Conservation (phyloP, 768 basidiomycete species). For the Lactarius pseudohatsudake region DNA sequence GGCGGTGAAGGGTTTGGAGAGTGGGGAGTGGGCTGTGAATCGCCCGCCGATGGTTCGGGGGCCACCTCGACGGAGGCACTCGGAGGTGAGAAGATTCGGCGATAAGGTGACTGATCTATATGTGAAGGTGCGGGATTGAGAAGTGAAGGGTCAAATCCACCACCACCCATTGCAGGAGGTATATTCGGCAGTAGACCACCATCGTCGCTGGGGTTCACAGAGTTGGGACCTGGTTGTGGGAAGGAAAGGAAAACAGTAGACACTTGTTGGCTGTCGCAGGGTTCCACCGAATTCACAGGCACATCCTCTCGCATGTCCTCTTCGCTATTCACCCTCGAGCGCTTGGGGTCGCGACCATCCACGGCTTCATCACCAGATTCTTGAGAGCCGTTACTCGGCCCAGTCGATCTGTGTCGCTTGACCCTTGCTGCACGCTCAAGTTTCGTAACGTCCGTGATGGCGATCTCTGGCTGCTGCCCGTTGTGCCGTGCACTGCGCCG, state of each 20-base stretch:
- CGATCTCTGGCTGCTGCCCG: constrained; percentile 67
- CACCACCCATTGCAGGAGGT: constrained; percentile 22
- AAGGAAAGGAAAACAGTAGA: constrained; percentile 24
- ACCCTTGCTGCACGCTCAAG: constrained; percentile 58
- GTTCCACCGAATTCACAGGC: constrained; percentile 18
- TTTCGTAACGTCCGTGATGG: constrained; percentile 71
- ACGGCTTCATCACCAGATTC: constrained; percentile 29
- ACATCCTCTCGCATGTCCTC: constrained; percentile 29
- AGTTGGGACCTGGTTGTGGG: constrained; percentile 10
- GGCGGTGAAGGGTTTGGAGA: constrained; percentile 4
- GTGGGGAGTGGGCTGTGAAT: constrained; percentile 1
- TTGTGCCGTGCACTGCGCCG: constrained; percentile 73
- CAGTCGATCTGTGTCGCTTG: constrained; percentile 58
- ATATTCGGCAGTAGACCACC: constrained; percentile 25
- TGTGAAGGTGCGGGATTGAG: constrained; percentile 23
- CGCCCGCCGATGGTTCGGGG: constrained; percentile 1
- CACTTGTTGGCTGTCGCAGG: constrained; percentile 12
- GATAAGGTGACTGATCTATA: constrained; percentile 12
- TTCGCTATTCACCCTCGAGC: constrained; percentile 28
- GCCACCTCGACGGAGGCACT: constrained; percentile 27
- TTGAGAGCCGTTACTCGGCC: constrained; percentile 35
- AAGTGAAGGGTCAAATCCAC: constrained; percentile 26
- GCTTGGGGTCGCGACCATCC: constrained; percentile 25
- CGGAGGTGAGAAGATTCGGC: constrained; percentile 17
- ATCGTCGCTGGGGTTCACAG: background rate